Conservation (phyloP, 768 basidiomycete species). For the Trametes coccinea region DNA sequence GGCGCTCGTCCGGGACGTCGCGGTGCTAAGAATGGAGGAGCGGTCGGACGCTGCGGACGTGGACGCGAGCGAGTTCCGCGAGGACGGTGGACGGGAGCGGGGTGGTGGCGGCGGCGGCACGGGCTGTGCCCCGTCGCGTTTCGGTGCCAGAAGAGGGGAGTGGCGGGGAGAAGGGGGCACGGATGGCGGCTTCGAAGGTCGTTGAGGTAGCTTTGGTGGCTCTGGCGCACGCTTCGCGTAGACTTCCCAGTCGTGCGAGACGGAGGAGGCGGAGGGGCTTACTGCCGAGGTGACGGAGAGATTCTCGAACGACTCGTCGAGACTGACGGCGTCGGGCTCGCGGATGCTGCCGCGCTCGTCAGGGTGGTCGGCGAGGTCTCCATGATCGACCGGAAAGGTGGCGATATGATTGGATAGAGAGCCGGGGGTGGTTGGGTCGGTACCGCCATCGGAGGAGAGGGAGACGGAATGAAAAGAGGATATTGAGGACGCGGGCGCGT, state of each 20-base stretch:
- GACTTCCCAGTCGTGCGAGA: conserved; percentile 31
- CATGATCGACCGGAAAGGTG: conserved; percentile 49
- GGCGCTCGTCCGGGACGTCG: conserved; percentile 36
- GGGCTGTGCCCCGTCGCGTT: conserved; percentile 12
- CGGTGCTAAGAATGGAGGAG: conserved; percentile 58
- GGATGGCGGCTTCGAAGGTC: conserved; percentile 24
- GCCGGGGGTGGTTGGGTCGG: conserved; percentile 28
- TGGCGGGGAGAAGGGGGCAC: conserved; percentile 19
- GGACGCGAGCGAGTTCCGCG: conserved; percentile 36
- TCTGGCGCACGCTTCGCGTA: conserved; percentile 23
- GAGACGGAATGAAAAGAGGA: conserved; percentile 86
- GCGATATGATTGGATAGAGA: conserved; percentile 25
- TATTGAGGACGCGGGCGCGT: conserved; percentile 67
- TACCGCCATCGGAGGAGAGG: conserved; percentile 62
- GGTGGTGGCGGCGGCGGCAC: conserved; percentile 25
- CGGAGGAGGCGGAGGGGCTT: conserved; percentile 51
- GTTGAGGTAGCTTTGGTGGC: conserved; percentile 33
- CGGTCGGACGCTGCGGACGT: conserved; percentile 44
- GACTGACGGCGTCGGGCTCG: conserved; percentile 54
- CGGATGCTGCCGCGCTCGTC: conserved; percentile 12
- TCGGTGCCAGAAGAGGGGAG: conserved; percentile 15
- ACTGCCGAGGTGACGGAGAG: conserved; percentile 55
- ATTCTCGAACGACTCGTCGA: conserved; percentile 75
- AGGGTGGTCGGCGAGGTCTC: conserved; percentile 6
- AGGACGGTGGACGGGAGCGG: conserved; percentile 35